These are phyloP conservation scores for Nicotiana obtusifolia DNA, from an alignment of 257 asterid species.

Conservation along the genomic window DNA sequence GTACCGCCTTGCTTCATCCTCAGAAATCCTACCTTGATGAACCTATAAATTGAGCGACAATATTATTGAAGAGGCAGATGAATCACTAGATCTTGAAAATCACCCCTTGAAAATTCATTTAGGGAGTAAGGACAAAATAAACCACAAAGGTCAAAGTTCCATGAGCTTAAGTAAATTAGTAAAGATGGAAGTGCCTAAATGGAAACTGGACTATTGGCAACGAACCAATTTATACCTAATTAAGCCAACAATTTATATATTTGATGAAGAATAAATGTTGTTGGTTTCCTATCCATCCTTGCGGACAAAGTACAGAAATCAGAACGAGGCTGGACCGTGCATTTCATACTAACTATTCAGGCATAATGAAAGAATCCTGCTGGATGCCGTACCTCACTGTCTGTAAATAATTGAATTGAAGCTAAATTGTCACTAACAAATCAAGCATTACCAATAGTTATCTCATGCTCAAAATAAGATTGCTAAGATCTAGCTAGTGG, in stretches of 20 bases:
- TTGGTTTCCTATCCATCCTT: neutral
- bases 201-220: neutral
- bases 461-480: neutral
- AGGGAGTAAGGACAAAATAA: neutral
- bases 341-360: neutral
- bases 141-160: neutral
- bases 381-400: neutral
- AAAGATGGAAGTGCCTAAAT: neutral
- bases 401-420: neutral
- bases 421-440: neutral
- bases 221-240: neutral
- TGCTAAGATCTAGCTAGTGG: neutral
- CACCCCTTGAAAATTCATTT: neutral
- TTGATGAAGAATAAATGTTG: neutral
- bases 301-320: neutral
- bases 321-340: neutral
- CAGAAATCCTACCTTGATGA: slow-evolving; percentile 67
- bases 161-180: neutral
- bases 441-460: neutral
- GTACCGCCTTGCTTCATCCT: slow-evolving; percentile 70
- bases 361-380: neutral
- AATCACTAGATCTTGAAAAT: neutral
- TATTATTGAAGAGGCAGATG: neutral
- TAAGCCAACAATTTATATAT: neutral
- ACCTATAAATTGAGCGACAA: slow-evolving; percentile 43